Percentiles rank a stretch among this genome's conserved stretches.
phyloP scores from a whole-genome alignment of 768 basidiomycete species.

The Rhizopogon sp. region DNA sequence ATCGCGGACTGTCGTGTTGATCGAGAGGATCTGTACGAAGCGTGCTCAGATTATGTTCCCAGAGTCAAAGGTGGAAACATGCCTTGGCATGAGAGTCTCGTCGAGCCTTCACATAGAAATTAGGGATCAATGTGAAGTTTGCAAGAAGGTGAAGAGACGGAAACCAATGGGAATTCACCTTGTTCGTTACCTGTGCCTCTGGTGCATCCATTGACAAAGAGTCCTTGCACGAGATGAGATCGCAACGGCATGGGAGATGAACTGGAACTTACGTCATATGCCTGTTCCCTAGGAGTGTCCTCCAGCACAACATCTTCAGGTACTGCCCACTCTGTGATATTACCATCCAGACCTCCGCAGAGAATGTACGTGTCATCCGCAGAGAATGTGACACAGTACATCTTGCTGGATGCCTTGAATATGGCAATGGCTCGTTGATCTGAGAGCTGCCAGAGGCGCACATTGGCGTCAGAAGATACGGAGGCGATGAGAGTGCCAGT shows the following conservation, averaged over 20 bases:
- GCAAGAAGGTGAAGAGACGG: no score
- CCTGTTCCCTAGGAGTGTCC: no score
- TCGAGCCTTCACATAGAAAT: no score
- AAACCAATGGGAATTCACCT: no score
- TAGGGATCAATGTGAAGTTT: no score
- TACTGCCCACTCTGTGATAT: not conserved
- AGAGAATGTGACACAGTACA: not conserved
- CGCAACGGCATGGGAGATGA: no score
- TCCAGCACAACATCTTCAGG: no score
- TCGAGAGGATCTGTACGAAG: not conserved
- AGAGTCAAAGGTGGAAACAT: not conserved
- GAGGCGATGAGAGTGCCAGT: not conserved
- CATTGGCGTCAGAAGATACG: not conserved
- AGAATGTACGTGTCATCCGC: not conserved
- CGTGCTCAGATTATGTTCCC: not conserved
- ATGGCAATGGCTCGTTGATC: not conserved
- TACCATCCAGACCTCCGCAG: not conserved
- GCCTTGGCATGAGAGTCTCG: not conserved
- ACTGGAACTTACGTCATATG: no score
- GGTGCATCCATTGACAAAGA: no score
- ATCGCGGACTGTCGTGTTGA: not conserved
- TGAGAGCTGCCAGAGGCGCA: not conserved
- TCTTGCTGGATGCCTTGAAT: not conserved
- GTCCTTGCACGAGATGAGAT: no score
- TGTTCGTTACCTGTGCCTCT: no score